phyloP scores from a whole-genome alignment of 2,329 filamentous ascomycete genomes.

The Cephalotrichum gorgonifer region DNA sequence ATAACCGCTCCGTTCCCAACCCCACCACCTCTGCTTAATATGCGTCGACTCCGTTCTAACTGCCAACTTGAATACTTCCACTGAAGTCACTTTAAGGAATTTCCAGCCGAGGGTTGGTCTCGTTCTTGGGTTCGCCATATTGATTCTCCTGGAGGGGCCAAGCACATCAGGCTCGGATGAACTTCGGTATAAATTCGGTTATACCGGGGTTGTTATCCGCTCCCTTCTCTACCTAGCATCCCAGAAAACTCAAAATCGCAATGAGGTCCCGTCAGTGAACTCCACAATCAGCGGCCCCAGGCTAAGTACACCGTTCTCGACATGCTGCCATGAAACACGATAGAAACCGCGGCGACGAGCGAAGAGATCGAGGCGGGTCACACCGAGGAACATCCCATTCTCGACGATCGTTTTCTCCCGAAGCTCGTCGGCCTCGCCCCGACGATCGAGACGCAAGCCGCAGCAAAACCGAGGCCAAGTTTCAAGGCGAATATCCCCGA shows the following conservation, averaged over 20 bases:
- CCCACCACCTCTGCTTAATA: no score
- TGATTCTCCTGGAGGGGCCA: no score
- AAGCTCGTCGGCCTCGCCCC: constrained; percentile 1
- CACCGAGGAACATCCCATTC: constrained; percentile 22
- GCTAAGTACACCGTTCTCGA: constrained; percentile 16
- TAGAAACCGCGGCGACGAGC: constrained; percentile 23
- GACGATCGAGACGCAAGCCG: constrained; percentile 1
- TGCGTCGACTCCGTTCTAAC: no score
- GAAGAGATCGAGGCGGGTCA: constrained; percentile 22
- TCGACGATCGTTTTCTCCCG: constrained; percentile 19
- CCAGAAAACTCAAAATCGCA: constrained; percentile 26
- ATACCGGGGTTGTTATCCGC: constrained; percentile 1
- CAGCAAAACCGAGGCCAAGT: not conserved
- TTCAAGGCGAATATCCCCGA: not conserved
- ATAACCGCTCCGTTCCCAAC: no score
- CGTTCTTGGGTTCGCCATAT: no score
- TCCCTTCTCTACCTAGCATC: constrained; percentile 11
- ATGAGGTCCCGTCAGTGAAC: constrained; percentile 2
- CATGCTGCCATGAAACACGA: constrained; percentile 31
- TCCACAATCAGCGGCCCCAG: constrained; percentile 1
- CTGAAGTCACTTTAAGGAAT: no score
- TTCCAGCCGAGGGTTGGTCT: no score
- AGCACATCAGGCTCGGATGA: no score
- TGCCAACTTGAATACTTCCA: no score
- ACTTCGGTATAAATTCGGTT: not conserved